Conservation (phyloP, 2,329 filamentous ascomycete genomes). For the Seiridium cupressi region DNA sequence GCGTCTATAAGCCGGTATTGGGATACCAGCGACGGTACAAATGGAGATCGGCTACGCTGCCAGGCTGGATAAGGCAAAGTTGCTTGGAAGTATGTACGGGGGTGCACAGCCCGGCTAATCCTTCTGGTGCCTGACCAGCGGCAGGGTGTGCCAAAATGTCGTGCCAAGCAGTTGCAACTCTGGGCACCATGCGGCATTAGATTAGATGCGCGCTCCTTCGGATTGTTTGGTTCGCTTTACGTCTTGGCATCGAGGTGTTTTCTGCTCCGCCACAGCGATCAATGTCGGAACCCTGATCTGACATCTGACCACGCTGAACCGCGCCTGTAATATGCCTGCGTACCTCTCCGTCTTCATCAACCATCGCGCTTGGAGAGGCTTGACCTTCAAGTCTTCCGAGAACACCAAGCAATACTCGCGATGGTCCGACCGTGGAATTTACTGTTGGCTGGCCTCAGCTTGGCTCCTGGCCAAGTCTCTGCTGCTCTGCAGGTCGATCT, state of each 20-base stretch:
- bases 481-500: constrained; percentile 27
- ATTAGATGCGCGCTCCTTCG: not conserved
- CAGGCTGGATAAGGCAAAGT: too few species aligned
- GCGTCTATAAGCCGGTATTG: too few species aligned
- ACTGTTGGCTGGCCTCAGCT: constrained; percentile 23
- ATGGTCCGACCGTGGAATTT: constrained; percentile 20
- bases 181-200: not conserved
- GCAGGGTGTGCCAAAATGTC: not conserved
- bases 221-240: not conserved
- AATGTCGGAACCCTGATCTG: not conserved
- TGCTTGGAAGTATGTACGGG: too few species aligned
- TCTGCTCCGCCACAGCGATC: not conserved
- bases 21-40: too few species aligned
- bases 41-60: too few species aligned
- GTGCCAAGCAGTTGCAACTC: not conserved
- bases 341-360: too few species aligned
- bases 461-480: constrained; percentile 17
- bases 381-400: too few species aligned
- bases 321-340: too few species aligned
- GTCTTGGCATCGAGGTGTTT: not conserved
- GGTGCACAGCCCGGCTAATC: too few species aligned
- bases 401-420: not conserved
- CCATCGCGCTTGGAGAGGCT: too few species aligned
- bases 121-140: not conserved
- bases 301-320: not conserved